Conservation (phyloP, 805 yeast genomes). For the Danielia oregonensis region DNA sequence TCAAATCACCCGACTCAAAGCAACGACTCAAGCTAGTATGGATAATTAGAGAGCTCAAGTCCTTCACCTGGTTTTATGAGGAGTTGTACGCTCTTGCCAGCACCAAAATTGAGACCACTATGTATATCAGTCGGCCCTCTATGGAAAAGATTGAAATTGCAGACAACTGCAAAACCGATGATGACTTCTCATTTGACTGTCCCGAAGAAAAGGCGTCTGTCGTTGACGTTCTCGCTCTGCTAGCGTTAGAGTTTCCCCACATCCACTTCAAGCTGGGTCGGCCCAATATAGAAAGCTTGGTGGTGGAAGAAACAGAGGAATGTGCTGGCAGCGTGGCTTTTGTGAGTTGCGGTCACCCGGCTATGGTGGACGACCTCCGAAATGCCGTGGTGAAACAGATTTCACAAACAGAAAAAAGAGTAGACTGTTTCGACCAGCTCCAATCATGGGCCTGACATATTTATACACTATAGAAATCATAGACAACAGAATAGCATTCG, state of each 20-base stretch:
- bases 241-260: conserved; percentile 12
- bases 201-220: no score
- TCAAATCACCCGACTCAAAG: conserved; percentile 7
- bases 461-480: no score
- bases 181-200: no score
- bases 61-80: conserved; percentile 22
- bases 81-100: conserved; percentile 18
- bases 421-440: conserved; percentile 16
- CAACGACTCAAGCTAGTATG: conserved; percentile 22
- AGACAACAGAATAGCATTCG: no score
- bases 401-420: conserved; percentile 14
- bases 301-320: conserved; percentile 32
- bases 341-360: conserved; percentile 30
- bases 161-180: no score
- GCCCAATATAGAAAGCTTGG: conserved; percentile 42
- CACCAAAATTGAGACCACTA: conserved; percentile 24
- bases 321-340: conserved; percentile 41
- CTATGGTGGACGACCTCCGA: conserved; percentile 30
- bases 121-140: no score
- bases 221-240: background rate
- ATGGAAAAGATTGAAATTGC: no score
- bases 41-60: conserved; percentile 22
- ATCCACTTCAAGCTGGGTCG: conserved; percentile 25
- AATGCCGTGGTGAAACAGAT: conserved; percentile 15
- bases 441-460: conserved; percentile 24